These are phyloP conservation scores for Mycocentrospora acerina DNA, from an alignment of 2,329 filamentous ascomycete genomes.

Conservation along the genomic window DNA sequence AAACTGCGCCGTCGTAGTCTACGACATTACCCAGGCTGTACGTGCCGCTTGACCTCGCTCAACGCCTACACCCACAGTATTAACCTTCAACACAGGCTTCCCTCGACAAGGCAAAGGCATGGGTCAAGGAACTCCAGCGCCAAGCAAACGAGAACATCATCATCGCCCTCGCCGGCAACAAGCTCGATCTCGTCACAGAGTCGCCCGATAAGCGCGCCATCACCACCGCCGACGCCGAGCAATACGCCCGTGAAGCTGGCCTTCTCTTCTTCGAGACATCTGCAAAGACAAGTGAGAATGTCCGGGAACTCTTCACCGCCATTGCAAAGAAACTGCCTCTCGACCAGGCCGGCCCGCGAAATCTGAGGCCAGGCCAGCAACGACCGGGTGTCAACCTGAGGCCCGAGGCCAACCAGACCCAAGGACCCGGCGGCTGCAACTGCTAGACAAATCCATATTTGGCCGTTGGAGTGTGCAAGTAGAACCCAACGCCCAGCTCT, in stretches of 20 bases:
- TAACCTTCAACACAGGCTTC: constrained; percentile 67
- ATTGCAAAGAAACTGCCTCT: constrained; percentile 97
- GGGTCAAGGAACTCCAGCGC: constrained; percentile 98
- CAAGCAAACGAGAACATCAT: constrained; percentile 99
- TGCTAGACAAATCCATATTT: constrained; percentile 51
- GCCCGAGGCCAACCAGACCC: constrained; percentile 60
- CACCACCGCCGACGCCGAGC: constrained; percentile 83
- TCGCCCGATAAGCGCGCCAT: constrained; percentile 96
- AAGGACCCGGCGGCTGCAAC: constrained; percentile 62
- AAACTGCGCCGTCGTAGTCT: constrained; percentile 98
- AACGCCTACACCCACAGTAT: constrained; percentile 13
- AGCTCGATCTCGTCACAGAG: constrained; percentile 92
- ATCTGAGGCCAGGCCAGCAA: constrained; percentile 64
- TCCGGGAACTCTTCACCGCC: constrained; percentile 91
- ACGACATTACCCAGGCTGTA: constrained; percentile 99
- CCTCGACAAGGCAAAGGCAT: constrained; percentile 97
- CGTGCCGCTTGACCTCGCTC: constrained; percentile 37
- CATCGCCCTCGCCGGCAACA: constrained; percentile 92
- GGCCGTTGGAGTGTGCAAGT: constrained; percentile 10
- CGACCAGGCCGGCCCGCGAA: constrained; percentile 91
- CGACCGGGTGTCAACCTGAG: constrained; percentile 68
- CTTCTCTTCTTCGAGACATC: constrained; percentile 98
- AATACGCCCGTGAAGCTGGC: constrained; percentile 89
- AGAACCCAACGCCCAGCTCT: constrained; percentile 1
- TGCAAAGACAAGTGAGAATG: constrained; percentile 95